Percentiles rank a stretch among this genome's conserved stretches.
Conservation (phyloP, 2,329 filamentous ascomycete species). For the Geosmithia putterillii region DNA sequence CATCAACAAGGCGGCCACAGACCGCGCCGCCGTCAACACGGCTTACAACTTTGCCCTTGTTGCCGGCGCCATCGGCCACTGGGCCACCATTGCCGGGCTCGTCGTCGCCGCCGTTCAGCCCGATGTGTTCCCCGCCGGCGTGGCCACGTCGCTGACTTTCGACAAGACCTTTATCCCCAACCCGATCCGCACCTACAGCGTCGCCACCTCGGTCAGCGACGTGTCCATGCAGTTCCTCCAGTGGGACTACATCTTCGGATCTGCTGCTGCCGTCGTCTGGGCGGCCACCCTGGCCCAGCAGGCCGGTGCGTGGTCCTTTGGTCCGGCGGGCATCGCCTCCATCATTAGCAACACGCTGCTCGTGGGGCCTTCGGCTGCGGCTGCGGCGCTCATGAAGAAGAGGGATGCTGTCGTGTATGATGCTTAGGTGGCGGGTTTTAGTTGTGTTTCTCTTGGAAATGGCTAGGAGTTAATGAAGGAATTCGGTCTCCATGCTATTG, state of each 20-base stretch:
- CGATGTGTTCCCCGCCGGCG: constrained; percentile 6
- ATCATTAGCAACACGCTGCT: neutral
- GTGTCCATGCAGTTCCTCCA: constrained; percentile 11
- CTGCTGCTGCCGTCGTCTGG: constrained; percentile 8
- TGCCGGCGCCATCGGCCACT: constrained; percentile 10
- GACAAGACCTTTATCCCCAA: constrained; percentile 9
- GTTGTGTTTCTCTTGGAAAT: no score
- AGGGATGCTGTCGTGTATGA: constrained; percentile 1
- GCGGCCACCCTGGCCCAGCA: constrained; percentile 6
- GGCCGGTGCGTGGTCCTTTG: constrained; percentile 1
- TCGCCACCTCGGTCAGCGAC: constrained; percentile 1
- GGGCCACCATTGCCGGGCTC: constrained; percentile 8
- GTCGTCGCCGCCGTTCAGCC: constrained; percentile 5
- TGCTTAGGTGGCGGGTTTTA: neutral
- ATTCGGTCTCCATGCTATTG: no score
- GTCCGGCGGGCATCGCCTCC: neutral
- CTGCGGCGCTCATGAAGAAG: neutral
- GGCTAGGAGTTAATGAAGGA: no score
- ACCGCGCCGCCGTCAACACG: constrained; percentile 9
- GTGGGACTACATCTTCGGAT: constrained; percentile 12
- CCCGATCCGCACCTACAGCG: neutral
- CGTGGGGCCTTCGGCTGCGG: constrained; percentile 1
- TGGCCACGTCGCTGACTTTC: constrained; percentile 6
- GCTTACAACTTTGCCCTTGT: constrained; percentile 13
- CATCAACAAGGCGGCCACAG: constrained; percentile 5